phyloP scores from a whole-genome alignment of 1,284 basidiomycete genomes.

The Hemileccinum hortonii region DNA sequence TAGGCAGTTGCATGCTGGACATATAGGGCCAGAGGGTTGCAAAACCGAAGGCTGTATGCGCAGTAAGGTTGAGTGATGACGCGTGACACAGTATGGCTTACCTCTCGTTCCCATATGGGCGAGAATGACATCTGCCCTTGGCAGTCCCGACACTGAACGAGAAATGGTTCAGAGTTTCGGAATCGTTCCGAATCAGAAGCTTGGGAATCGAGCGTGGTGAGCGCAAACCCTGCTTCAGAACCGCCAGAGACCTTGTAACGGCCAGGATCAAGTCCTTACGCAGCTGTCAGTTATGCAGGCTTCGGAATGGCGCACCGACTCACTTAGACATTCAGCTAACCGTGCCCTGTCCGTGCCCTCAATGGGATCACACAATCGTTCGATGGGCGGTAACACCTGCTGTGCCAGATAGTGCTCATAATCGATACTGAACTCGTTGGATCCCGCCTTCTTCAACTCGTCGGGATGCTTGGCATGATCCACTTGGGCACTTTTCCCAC shows the following conservation, averaged over 20 bases:
- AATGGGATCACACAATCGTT: constrained; percentile 94
- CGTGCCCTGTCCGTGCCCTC: constrained; percentile 92
- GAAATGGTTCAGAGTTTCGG: constrained; percentile 68
- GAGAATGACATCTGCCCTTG: constrained; percentile 61
- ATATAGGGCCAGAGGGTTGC: constrained; percentile 50
- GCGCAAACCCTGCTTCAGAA: constrained; percentile 63
- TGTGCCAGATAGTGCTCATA: constrained; percentile 90
- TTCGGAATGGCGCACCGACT: constrained; percentile 18
- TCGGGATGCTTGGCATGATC: constrained; percentile 94
- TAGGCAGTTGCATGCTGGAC: constrained; percentile 58
- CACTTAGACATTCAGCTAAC: constrained; percentile 92
- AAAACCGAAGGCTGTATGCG: constrained; percentile 47
- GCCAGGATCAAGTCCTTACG: constrained; percentile 77
- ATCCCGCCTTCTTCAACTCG: constrained; percentile 74
- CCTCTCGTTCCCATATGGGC: constrained; percentile 65
- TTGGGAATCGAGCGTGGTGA: constrained; percentile 87
- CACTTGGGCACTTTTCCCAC: constrained; percentile 78
- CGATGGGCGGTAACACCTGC: constrained; percentile 91
- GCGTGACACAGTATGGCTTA: constrained; percentile 32
- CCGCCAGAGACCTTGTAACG: constrained; percentile 60
- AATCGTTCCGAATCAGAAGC: constrained; percentile 88
- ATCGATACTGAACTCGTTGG: constrained; percentile 70
- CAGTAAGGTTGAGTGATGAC: not conserved
- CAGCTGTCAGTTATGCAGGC: constrained; percentile 1
- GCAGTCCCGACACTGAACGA: constrained; percentile 76